These are phyloP conservation scores for Globisporangium nunn DNA, from an alignment of 352 stramenopile genomes.

Conservation along the genomic window DNA sequence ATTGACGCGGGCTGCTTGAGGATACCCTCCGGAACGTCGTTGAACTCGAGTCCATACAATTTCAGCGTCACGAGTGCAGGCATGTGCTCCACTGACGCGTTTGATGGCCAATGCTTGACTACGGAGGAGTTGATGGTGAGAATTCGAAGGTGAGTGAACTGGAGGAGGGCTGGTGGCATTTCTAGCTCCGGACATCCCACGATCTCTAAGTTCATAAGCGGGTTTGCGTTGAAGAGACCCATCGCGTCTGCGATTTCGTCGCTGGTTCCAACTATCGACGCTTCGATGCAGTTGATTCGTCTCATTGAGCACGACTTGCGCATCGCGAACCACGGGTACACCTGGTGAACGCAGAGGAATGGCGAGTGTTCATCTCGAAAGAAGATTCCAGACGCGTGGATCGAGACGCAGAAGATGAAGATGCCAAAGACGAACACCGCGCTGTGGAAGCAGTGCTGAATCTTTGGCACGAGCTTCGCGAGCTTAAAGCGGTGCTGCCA, in stretches of 20 bases:
- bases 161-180: slow-evolving; percentile 4
- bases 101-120: not conserved
- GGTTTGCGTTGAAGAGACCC: slow-evolving; percentile 4
- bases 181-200: slow-evolving; percentile 1
- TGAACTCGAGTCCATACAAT: slow-evolving; percentile 2
- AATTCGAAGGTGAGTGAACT: slow-evolving; percentile 1
- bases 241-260: slow-evolving; percentile 1
- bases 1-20: slow-evolving; percentile 1
- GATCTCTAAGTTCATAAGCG: slow-evolving; percentile 6
- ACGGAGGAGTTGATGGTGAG: not conserved
- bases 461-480: slow-evolving; percentile 1
- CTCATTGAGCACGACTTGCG: slow-evolving; percentile 9
- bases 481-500: slow-evolving; percentile 5
- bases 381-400: slow-evolving; percentile 4
- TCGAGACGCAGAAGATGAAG: slow-evolving; percentile 3
- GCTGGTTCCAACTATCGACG: slow-evolving; percentile 7
- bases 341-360: slow-evolving; percentile 5
- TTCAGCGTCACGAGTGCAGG: slow-evolving; percentile 5
- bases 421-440: slow-evolving; percentile 1
- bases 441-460: slow-evolving; percentile 6
- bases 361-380: not conserved
- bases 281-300: slow-evolving; percentile 7
- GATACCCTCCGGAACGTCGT: slow-evolving; percentile 1
- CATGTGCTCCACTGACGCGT: slow-evolving; percentile 1
- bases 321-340: slow-evolving; percentile 9